These are phyloP conservation scores for Erodium maritimum DNA, from an alignment of 345 rosid genomes.

Conservation along the genomic window DNA sequence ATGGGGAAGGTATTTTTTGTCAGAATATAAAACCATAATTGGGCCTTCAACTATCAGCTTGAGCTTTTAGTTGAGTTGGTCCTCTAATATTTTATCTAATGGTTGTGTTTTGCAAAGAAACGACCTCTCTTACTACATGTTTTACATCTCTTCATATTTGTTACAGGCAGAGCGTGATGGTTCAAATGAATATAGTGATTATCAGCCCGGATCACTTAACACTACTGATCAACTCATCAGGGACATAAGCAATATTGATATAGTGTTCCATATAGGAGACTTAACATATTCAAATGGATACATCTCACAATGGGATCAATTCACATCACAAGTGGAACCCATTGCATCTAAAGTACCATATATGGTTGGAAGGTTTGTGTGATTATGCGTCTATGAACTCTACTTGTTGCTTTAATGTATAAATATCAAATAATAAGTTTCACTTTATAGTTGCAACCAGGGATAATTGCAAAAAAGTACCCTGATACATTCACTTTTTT, in stretches of 20 bases:
- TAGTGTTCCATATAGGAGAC: constrained; percentile 33
- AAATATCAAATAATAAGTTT: neutral
- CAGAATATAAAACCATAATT: too few relatives aligned
- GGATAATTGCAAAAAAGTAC: too few relatives aligned
- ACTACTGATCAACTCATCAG: constrained; percentile 29
- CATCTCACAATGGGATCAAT: constrained; percentile 39
- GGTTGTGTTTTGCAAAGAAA: neutral
- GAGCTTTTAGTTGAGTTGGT: too few relatives aligned
- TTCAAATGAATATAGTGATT: constrained; percentile 28
- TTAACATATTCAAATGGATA: constrained; percentile 33
- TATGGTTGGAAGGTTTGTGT: constrained; percentile 30
- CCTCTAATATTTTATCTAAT: neutral
- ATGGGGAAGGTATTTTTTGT: constrained; percentile 97
- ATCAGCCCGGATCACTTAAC: constrained; percentile 34
- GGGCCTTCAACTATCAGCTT: too few relatives aligned
- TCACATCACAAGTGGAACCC: constrained; percentile 31
- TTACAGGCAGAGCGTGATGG: constrained; percentile 38
- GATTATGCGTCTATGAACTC: neutral
- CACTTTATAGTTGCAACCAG: neutral
- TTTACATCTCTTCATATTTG: neutral
- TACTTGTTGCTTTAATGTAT: neutral
- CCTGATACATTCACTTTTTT: too few relatives aligned
- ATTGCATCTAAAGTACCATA: constrained; percentile 27
- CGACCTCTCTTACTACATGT: neutral
- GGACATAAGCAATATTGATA: constrained; percentile 19